Percentiles rank a stretch among this genome's conserved stretches.
Evolutionary conservation across 176 grass and related monocot genomes (phyloP).

Genomic region (Echinochloa phyllopogon): DNA sequence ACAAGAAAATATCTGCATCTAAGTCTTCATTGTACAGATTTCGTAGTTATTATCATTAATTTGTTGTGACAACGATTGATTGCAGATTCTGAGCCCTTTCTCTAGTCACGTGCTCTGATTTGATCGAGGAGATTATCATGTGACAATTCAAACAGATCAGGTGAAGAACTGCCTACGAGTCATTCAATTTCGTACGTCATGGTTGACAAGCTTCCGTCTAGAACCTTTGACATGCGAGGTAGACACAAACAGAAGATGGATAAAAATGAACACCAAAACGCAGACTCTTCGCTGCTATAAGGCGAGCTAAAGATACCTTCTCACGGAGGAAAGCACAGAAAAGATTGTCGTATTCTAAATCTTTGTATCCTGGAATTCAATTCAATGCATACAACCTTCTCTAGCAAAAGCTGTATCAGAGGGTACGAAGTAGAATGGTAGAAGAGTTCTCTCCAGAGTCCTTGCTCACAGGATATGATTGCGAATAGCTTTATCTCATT

Average conservation of each 20-base stretch:
- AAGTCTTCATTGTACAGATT: neutral
- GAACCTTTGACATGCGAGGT: conserved; percentile 12
- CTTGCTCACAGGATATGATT: no score
- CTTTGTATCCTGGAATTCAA: neutral
- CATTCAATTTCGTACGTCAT: neutral
- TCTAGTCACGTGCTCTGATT: neutral
- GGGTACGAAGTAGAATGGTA: neutral
- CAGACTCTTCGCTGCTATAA: neutral
- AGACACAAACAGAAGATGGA: neutral
- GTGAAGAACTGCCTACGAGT: neutral
- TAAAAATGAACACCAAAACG: neutral
- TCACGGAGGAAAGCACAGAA: neutral
- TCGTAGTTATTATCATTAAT: neutral
- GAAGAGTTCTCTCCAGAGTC: neutral
- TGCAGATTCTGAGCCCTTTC: neutral
- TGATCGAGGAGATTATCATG: neutral
- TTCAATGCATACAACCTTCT: neutral
- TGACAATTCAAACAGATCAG: neutral
- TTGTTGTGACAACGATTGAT: neutral
- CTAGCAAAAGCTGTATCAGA: neutral
- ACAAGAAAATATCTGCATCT: neutral
- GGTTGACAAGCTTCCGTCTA: neutral
- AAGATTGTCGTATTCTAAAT: neutral
- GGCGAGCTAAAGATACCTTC: neutral
- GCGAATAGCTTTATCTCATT: no score